These are phyloP conservation scores for Penicillium herquei DNA, from an alignment of 495 filamentous ascomycete species.

Conservation along the genomic window DNA sequence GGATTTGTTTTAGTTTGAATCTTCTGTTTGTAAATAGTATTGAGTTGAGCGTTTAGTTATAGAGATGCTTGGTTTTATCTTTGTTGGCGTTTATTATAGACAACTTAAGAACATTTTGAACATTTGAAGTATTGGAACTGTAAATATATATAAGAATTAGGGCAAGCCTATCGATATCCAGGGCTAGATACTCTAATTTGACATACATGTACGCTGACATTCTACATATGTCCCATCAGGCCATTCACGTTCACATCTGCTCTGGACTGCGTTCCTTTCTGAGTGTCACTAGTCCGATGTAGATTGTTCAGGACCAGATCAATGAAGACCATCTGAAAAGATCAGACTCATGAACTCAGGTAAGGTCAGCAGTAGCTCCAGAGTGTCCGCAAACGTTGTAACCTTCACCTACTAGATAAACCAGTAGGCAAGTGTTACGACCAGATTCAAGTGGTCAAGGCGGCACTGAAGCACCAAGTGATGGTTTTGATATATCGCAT, in stretches of 20 bases:
- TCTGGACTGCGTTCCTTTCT: slow-evolving; percentile 9
- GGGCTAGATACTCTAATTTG: no score
- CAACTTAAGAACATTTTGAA: no score
- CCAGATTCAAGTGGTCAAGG: background rate
- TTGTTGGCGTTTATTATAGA: no score
- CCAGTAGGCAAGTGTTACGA: background rate
- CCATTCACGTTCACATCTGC: slow-evolving; percentile 14
- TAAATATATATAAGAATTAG: no score
- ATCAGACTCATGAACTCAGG: slow-evolving; percentile 7
- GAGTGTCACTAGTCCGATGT: slow-evolving; percentile 23
- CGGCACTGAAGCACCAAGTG: background rate
- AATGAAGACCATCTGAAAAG: background rate
- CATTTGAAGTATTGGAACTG: no score
- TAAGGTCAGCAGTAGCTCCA: slow-evolving; percentile 10
- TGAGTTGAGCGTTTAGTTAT: no score
- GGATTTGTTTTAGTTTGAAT: no score
- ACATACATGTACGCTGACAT: no score
- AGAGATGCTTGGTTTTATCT: no score
- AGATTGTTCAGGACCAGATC: slow-evolving; percentile 24
- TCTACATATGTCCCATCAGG: slow-evolving; percentile 24
- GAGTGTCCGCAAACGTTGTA: slow-evolving; percentile 11
- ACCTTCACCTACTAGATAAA: slow-evolving; percentile 8
- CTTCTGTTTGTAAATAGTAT: no score
- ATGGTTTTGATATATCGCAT: slow-evolving; percentile 53
- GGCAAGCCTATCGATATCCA: no score